A percentile compares a stretch with the other conserved stretches of the same genome.
phyloP scores from a whole-genome alignment of 1,139 yeast genomes.

The Saccharomyces uvarum region DNA sequence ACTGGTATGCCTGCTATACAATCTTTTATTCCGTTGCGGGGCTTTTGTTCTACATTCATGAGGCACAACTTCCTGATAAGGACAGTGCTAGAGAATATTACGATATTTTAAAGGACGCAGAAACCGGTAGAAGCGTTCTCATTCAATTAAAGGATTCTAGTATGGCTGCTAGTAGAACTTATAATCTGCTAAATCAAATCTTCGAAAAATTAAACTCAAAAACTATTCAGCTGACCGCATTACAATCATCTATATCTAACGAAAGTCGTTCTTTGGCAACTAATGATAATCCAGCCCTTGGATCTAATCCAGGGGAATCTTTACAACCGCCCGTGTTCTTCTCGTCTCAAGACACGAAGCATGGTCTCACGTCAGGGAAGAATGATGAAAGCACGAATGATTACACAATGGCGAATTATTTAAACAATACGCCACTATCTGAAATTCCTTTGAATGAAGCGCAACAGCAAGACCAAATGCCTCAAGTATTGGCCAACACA shows the following conservation, averaged over 20 bases:
- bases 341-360: not conserved
- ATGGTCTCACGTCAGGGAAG: not conserved
- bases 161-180: constrained; percentile 72
- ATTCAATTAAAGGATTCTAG: constrained; percentile 66
- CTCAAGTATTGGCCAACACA: not conserved
- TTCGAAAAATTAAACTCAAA: constrained; percentile 65
- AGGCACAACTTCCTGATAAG: constrained; percentile 49
- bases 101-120: constrained; percentile 62
- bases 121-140: constrained; percentile 68
- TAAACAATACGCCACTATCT: not conserved
- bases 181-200: constrained; percentile 66
- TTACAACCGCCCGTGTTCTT: not conserved
- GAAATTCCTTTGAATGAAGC: not conserved
- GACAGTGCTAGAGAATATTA: constrained; percentile 56
- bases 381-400: not conserved
- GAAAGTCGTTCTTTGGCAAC: not conserved
- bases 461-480: not conserved
- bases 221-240: constrained; percentile 16
- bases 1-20: constrained; percentile 89
- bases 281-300: not conserved
- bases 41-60: constrained; percentile 76
- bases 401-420: not conserved
- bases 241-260: constrained; percentile 2
- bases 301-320: not conserved
- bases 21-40: constrained; percentile 90